These are phyloP conservation scores for Glycyrrhiza uralensis DNA, from an alignment of 306 rosid species.

Conservation along the genomic window DNA sequence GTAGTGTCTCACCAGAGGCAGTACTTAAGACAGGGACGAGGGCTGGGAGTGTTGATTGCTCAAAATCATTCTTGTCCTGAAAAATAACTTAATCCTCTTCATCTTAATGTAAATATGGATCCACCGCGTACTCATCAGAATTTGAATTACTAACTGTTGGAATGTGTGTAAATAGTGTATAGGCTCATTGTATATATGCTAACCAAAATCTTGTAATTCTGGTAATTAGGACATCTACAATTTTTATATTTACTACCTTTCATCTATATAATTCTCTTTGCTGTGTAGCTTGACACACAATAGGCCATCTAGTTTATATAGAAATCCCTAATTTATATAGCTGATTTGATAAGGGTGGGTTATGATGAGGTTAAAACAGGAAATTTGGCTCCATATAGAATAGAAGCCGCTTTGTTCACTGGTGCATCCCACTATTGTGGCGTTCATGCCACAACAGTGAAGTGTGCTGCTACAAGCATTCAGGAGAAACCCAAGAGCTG, in stretches of 20 bases:
- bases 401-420: neutral
- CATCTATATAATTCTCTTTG: neutral
- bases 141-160: neutral
- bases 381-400: neutral
- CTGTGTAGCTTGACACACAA: neutral
- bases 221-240: neutral
- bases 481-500: neutral
- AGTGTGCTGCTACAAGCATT: neutral
- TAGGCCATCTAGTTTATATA: neutral
- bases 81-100: conserved; percentile 6
- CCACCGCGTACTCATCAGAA: neutral
- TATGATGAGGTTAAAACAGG: neutral
- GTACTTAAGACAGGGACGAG: conserved; percentile 88
- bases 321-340: neutral
- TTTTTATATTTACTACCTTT: neutral
- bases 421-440: neutral
- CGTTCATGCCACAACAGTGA: neutral
- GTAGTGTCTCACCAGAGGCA: conserved; percentile 81
- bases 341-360: neutral
- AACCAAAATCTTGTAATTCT: neutral
- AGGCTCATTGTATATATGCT: neutral
- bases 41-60: conserved; percentile 88
- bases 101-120: neutral
- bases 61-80: conserved; percentile 93
- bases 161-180: neutral